phyloP scores from a whole-genome alignment of 2,329 filamentous ascomycete genomes.

The Beauveria asiatica region DNA sequence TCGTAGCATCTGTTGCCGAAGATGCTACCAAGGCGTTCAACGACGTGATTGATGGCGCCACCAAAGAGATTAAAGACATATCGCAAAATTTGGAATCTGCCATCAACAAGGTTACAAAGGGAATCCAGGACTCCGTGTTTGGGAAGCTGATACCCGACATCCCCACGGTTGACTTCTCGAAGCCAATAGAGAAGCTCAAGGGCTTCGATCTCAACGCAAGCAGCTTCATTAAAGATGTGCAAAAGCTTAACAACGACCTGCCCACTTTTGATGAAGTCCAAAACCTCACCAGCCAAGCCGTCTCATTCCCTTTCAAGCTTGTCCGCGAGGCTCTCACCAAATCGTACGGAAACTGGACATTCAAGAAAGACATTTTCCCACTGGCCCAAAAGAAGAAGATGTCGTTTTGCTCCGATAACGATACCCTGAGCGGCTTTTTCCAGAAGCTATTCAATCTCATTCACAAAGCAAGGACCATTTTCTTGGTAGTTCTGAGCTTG shows the following conservation, averaged over 20 bases:
- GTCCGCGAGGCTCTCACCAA: constrained; percentile 66
- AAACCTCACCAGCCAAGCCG: constrained; percentile 67
- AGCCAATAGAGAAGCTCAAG: constrained; percentile 57
- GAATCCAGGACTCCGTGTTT: constrained; percentile 37
- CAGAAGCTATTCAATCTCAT: constrained; percentile 57
- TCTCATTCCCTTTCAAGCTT: constrained; percentile 72
- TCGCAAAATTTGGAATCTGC: constrained; percentile 39
- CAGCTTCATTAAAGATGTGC: constrained; percentile 59
- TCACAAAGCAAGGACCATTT: constrained; percentile 61
- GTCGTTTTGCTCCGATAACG: constrained; percentile 81
- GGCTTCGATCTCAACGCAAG: constrained; percentile 59
- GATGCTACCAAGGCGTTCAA: constrained; percentile 43
- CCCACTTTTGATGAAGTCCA: constrained; percentile 78
- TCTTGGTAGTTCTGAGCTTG: constrained; percentile 65
- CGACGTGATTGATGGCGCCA: constrained; percentile 45
- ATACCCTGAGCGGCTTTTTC: constrained; percentile 79
- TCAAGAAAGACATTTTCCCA: constrained; percentile 71
- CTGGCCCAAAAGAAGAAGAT: constrained; percentile 75
- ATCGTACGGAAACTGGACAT: constrained; percentile 63
- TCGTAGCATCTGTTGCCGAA: constrained; percentile 47
- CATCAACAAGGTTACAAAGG: constrained; percentile 40
- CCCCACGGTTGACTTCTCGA: constrained; percentile 54
- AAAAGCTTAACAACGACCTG: constrained; percentile 66
- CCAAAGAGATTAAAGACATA: constrained; percentile 49
- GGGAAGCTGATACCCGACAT: constrained; percentile 38